Conservation (phyloP, 257 asterid species). For the Gentiana dahurica region DNA sequence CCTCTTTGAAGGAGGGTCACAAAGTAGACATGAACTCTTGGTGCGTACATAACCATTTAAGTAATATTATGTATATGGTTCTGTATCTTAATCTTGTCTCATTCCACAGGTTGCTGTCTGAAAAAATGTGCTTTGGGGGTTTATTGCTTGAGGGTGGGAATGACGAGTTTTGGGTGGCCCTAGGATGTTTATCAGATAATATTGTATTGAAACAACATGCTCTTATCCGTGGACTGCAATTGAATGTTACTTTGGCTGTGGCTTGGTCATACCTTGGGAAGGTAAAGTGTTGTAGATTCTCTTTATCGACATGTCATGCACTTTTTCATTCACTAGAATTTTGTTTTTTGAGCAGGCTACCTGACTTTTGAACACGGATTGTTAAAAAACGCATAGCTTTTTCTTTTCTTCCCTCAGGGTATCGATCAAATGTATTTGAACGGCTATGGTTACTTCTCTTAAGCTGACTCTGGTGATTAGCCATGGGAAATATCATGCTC, state of each 20-base stretch:
- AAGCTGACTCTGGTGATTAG: too few species aligned
- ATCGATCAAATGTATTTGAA: too few species aligned
- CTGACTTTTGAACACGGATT: too few species aligned
- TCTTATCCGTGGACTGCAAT: slow-evolving; percentile 76
- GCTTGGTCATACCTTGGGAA: slow-evolving; percentile 97
- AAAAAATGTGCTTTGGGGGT: slow-evolving; percentile 90
- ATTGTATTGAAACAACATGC: slow-evolving; percentile 79
- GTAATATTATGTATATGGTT: slow-evolving; percentile 12
- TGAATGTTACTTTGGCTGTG: slow-evolving; percentile 83
- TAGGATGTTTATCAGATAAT: slow-evolving; percentile 73
- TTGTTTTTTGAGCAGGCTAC: too few species aligned
- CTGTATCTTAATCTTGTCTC: slow-evolving; percentile 22
- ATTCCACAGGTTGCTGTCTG: slow-evolving; percentile 66
- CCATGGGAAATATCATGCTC: too few species aligned
- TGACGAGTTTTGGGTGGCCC: slow-evolving; percentile 82
- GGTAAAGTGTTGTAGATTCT: slow-evolving; percentile 32
- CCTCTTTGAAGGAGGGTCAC: slow-evolving; percentile 41
- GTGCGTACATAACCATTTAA: slow-evolving; percentile 24
- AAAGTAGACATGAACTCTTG: slow-evolving; percentile 32
- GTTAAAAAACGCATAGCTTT: too few species aligned
- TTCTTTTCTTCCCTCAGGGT: too few species aligned
- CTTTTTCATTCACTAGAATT: too few species aligned
- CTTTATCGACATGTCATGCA: background rate
- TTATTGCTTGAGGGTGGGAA: slow-evolving; percentile 80
- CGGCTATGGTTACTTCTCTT: too few species aligned